Conservation (phyloP, 2,329 filamentous ascomycete species). For the Cladosporium phlei region DNA sequence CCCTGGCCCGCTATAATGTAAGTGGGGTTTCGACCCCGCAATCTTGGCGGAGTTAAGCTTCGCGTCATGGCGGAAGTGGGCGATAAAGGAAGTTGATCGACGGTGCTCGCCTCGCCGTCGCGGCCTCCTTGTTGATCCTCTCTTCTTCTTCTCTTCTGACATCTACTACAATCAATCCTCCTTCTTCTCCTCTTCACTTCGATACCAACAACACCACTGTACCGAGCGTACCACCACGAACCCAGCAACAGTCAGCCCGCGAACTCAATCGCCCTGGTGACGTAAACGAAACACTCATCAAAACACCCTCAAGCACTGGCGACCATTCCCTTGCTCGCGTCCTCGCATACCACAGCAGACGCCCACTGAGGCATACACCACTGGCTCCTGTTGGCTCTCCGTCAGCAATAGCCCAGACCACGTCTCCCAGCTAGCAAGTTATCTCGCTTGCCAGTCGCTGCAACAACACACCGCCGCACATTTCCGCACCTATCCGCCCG, state of each 20-base stretch:
- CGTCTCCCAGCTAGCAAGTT: slow-evolving; percentile 2
- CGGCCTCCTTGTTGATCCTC: not conserved
- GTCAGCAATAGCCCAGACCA: slow-evolving; percentile 10
- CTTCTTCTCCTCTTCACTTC: not conserved
- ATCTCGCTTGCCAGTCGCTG: not conserved
- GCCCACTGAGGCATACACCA: slow-evolving; percentile 3
- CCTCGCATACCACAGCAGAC: slow-evolving; percentile 11
- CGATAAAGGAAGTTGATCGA: slow-evolving; percentile 9
- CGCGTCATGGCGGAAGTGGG: not conserved
- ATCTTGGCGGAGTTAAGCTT: slow-evolving; percentile 3
- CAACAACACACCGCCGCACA: slow-evolving; percentile 1
- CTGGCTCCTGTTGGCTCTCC: slow-evolving; percentile 13
- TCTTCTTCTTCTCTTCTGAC: not conserved
- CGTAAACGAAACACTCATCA: slow-evolving; percentile 8
- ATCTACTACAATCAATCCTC: not conserved
- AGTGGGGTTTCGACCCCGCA: slow-evolving; percentile 7
- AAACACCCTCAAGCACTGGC: not conserved
- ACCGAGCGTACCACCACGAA: not conserved
- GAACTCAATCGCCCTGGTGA: slow-evolving; percentile 2
- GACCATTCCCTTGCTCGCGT: slow-evolving; percentile 9
- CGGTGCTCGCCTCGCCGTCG: slow-evolving; percentile 2
- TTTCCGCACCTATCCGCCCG: slow-evolving; percentile 4
- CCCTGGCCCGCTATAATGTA: too few relatives aligned
- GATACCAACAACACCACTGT: not conserved
- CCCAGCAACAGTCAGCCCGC: not conserved